These are phyloP conservation scores for Aquilaria malaccensis DNA, from an alignment of 345 rosid genomes.

Conservation along the genomic window DNA sequence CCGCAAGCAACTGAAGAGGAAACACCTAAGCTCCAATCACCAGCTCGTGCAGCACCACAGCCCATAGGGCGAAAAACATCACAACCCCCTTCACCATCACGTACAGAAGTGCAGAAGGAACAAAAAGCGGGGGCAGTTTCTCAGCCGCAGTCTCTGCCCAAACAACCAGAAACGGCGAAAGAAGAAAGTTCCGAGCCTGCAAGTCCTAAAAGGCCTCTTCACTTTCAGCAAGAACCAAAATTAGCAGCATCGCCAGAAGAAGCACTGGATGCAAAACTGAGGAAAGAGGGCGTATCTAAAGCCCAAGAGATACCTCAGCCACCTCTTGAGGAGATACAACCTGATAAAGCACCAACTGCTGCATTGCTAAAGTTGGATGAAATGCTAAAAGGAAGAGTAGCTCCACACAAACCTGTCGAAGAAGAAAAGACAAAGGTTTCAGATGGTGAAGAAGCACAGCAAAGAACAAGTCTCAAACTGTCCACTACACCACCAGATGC, in stretches of 20 bases:
- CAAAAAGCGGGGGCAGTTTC: slow-evolving; percentile 13
- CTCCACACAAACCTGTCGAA: slow-evolving; percentile 7
- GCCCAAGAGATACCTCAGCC: slow-evolving; percentile 8
- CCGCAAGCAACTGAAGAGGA: slow-evolving; percentile 19
- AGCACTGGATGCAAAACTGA: slow-evolving; percentile 17
- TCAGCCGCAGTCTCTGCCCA: slow-evolving; percentile 20
- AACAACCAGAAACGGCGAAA: slow-evolving; percentile 11
- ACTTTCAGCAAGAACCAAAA: slow-evolving; percentile 4
- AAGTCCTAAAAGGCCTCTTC: slow-evolving; percentile 4
- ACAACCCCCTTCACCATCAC: slow-evolving; percentile 28
- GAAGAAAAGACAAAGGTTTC: slow-evolving; percentile 13
- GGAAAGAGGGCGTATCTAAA: slow-evolving; percentile 16
- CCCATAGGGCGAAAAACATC: slow-evolving; percentile 17
- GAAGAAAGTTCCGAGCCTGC: slow-evolving; percentile 17
- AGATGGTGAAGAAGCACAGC: slow-evolving; percentile 20
- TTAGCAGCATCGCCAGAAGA: slow-evolving; percentile 7
- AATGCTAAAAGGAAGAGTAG: slow-evolving; percentile 13
- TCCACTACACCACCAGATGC: slow-evolving; percentile 27
- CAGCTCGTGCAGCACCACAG: slow-evolving; percentile 17
- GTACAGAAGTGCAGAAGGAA: slow-evolving; percentile 9
- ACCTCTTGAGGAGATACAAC: slow-evolving; percentile 9
- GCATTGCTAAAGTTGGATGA: slow-evolving; percentile 11
- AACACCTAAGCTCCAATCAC: slow-evolving; percentile 20
- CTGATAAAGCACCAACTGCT: slow-evolving; percentile 8
- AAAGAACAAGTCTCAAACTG: slow-evolving; percentile 15